Conservation (phyloP, 768 basidiomycete species). For the Leccinum imitatum region DNA sequence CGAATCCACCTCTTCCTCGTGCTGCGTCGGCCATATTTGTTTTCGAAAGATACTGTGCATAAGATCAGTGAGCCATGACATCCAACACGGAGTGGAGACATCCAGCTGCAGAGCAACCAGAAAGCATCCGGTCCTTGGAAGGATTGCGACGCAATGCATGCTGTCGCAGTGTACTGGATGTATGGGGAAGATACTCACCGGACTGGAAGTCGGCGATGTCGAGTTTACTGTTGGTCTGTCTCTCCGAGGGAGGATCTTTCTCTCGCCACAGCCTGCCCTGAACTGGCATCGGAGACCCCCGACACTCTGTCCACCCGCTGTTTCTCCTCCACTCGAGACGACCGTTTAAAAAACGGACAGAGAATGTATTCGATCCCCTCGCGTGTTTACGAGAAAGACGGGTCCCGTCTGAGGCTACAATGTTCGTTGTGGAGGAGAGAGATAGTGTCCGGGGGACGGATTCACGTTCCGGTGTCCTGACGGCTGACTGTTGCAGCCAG, state of each 20-base stretch:
- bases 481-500: not conserved
- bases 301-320: constrained; percentile 14
- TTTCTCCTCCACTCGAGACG: constrained; percentile 9
- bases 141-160: constrained; percentile 1
- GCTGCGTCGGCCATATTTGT: constrained; percentile 82
- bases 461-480: not conserved
- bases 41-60: constrained; percentile 24
- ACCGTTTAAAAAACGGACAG: too few species aligned
- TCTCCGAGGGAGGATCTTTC: constrained; percentile 6
- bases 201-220: constrained; percentile 27
- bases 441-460: constrained; percentile 21
- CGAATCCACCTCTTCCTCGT: constrained; percentile 90
- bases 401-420: not conserved
- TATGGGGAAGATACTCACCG: constrained; percentile 33
- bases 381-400: not conserved
- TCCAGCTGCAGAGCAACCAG: constrained; percentile 42
- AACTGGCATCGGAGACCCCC: constrained; percentile 22
- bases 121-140: not conserved
- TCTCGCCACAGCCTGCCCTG: constrained; percentile 26
- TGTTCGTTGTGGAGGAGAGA: not conserved
- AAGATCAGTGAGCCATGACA: constrained; percentile 38
- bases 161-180: not conserved
- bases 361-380: too few species aligned
- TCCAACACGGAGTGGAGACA: constrained; percentile 40
- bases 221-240: constrained; percentile 14